Base-by-base conservation (phyloP, 352 stramenopile genomes). In the Phytophthora chlamydospora region DNA sequence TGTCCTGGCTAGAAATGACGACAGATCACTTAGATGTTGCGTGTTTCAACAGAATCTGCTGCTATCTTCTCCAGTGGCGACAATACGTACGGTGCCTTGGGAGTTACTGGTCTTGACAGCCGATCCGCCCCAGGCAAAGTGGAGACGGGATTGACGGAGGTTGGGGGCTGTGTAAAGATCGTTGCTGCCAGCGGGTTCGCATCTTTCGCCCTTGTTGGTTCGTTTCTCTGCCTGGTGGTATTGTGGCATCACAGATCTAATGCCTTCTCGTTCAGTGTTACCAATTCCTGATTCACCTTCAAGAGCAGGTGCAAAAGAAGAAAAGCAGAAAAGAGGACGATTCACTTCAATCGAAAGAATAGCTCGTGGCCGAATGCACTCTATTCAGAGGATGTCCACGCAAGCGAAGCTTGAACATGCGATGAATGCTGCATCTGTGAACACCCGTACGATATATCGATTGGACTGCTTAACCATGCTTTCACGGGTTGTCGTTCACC, bases 51-150 rank as follows among this genome's bases (percentile, higher is more conserved):
- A 93, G 82, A 93, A 38, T 91, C 82, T n/a, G 68, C 67, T 16
- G 57, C 53, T 5, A 71, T 91, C 34, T 93, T 93, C 65, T 76
- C 76, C 2, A 89, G 75, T 57, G 85, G 85, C 9, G 85, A 93
- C 56, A 91, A 91, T 45, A 73, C 73, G 11, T 78, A 85, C 41
- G 75, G 78, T 5, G 79, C 83, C 4, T 58, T 93, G 10, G 80
- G 80, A 6, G 35, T 53, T 19, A 11, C 46, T 17, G 14, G 54
- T 38, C 9, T 59, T 40, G 19, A n/a, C 9, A 12, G 14, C 34
- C 45, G 47, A 29, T 53, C 31, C 19, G 34, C 40, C 24, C 82
- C 73, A 49, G 59, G 43, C 3, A 81, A 65, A 54, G 75, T 90
- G 19, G 58, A 76, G 12, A 50, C 52, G 2, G 61, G 44, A 10